Base-by-base conservation (phyloP, 768 basidiomycete species). In the Pisolithus marmoratus region DNA sequence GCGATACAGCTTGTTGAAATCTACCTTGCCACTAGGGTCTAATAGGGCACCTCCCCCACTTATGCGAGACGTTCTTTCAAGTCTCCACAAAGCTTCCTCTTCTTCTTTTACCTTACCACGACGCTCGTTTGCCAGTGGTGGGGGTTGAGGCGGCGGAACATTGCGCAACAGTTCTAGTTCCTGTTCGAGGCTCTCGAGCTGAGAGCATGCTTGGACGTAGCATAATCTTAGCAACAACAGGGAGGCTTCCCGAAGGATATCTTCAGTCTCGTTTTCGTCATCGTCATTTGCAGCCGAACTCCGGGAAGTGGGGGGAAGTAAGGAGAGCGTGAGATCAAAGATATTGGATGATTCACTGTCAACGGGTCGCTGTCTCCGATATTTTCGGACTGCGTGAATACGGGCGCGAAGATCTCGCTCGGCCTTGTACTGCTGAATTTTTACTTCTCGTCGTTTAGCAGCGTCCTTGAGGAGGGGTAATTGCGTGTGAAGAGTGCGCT, bases 351-450 rank as follows among this genome's bases (percentile, higher is more conserved):
- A 51, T 36, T 68, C 60, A 20, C 69, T 70, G 26, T 60, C 61
- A 1, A 63, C 46, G 31, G 72, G 54, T 2, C 63, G 54, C 40
- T 79, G 77, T 48, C 75, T 66, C 48, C 77, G 75, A 37, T 76
- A 80, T 68, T 78, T 81, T 46, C 77, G 78, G 20, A 87, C 61
- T 40, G 71, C 69, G 70, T 91, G 80, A 24, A 97, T 80, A 52
- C 78, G 78, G 19, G 70, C 68, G 49, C 82, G 79, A 26, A 97
- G 69, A 34, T 88, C 86, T 67, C 90, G 94, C 69, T 95, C 93
- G 51, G 81, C 79, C 67, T 85, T 84, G 67, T 83, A 97, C 63
- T 94, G 94, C 54, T 81, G 84, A 56, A 99, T 96, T 73, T 96
- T 99, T 31, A 85, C 66, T 58, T 95, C 93, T 58, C 96, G 73